Evolutionary conservation across 192 early-diverging fungal genomes (phyloP).

Genomic region (Gorgonomyces haynaldii): DNA sequence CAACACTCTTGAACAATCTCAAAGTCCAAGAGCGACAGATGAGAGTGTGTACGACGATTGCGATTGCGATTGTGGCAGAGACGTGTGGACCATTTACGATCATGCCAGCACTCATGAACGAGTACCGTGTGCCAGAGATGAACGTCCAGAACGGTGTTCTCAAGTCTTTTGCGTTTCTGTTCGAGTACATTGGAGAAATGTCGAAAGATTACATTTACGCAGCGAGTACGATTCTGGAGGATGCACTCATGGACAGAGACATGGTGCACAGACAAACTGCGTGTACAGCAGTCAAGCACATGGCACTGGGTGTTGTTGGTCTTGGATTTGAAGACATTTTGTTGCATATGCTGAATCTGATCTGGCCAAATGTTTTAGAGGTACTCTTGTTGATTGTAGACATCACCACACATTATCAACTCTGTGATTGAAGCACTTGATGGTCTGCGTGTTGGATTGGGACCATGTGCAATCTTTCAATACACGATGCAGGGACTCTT

Average conservation of each 20-base stretch:
- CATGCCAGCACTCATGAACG: constrained; percentile 96
- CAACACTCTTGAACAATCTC: constrained; percentile 95
- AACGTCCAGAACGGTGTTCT: constrained; percentile 99
- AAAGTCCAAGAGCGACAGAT: constrained; percentile 99
- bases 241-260: constrained; percentile 95
- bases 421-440: constrained; percentile 97
- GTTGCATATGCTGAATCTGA: constrained; percentile 85
- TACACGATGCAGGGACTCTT: constrained; percentile 92
- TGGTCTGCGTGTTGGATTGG: constrained; percentile 79
- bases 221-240: constrained; percentile 87
- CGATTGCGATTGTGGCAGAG: constrained; percentile 96
- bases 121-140: constrained; percentile 97
- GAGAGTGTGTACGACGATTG: constrained; percentile 97
- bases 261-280: constrained; percentile 97
- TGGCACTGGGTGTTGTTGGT: constrained; percentile 87
- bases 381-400: too few species aligned
- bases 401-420: constrained; percentile 88
- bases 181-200: constrained; percentile 98
- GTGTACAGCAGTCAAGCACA: constrained; percentile 88
- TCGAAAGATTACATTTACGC: constrained; percentile 98
- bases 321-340: constrained; percentile 87
- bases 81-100: constrained; percentile 97
- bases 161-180: constrained; percentile 89
- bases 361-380: constrained; percentile 99
- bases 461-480: constrained; percentile 68